These are phyloP conservation scores for Akanthomyces lecanii DNA, from an alignment of 2,329 filamentous ascomycete species.

Conservation along the genomic window DNA sequence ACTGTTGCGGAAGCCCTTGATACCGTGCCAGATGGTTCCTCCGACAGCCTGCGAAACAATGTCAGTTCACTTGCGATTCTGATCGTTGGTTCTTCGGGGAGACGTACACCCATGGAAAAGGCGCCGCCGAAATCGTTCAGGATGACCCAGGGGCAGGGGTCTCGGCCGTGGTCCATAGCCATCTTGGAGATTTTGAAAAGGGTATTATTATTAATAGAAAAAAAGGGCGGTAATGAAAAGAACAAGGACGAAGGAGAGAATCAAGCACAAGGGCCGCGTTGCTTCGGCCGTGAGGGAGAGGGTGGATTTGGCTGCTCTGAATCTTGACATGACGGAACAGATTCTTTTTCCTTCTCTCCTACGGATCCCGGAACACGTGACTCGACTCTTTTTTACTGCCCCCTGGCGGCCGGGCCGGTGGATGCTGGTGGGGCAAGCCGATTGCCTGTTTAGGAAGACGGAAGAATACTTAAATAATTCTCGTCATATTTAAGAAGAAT, in stretches of 20 bases:
- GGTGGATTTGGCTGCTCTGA: slow-evolving; percentile 8
- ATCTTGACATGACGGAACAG: slow-evolving; percentile 16
- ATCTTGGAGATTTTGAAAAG: slow-evolving; percentile 6
- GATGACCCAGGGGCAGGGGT: slow-evolving; percentile 95
- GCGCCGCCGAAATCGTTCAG: slow-evolving; percentile 97
- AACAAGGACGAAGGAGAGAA: not conserved
- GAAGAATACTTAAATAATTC: not conserved
- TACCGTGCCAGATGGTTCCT: slow-evolving; percentile 89
- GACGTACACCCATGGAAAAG: slow-evolving; percentile 87
- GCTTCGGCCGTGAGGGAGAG: not conserved
- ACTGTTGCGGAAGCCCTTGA: slow-evolving; percentile 89
- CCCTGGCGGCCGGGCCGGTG: not conserved
- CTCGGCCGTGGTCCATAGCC: slow-evolving; percentile 87
- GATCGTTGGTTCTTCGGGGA: not conserved
- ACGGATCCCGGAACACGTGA: slow-evolving; percentile 9
- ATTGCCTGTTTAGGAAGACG: slow-evolving; percentile 1
- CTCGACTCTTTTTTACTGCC: not conserved
- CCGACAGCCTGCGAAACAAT: slow-evolving; percentile 56
- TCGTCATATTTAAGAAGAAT: too few relatives aligned
- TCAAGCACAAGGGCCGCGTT: not conserved
- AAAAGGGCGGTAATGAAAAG: slow-evolving; percentile 7
- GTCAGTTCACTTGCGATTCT: slow-evolving; percentile 3
- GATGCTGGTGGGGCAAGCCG: not conserved
- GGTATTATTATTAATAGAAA: slow-evolving; percentile 10
- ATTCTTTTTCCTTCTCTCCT: slow-evolving; percentile 16